phyloP scores from a whole-genome alignment of 2,329 filamentous ascomycete genomes.

The Paecilomyces dactylethromorphus region DNA sequence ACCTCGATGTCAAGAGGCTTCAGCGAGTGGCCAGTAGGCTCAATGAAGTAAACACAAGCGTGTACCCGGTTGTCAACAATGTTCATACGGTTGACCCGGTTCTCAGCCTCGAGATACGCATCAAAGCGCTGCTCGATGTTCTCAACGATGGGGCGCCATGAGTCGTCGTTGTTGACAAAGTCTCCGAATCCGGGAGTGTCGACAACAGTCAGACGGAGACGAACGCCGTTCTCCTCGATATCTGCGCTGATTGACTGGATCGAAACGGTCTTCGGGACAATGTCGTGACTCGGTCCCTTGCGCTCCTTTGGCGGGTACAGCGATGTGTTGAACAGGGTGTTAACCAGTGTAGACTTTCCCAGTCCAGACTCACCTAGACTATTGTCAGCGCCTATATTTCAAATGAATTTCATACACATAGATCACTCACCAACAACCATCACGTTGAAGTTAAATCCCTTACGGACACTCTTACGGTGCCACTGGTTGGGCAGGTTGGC shows the following conservation, averaged over 20 bases:
- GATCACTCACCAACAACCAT: constrained; percentile 92
- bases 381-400: neutral
- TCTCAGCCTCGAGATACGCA: constrained; percentile 96
- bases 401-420: neutral
- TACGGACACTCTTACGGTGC: constrained; percentile 99
- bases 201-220: constrained; percentile 90
- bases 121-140: constrained; percentile 99
- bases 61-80: constrained; percentile 99
- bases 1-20: constrained; percentile 99
- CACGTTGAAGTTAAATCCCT: constrained; percentile 99
- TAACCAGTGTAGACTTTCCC: constrained; percentile 97
- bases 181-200: constrained; percentile 98
- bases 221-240: constrained; percentile 97
- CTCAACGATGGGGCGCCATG: constrained; percentile 97
- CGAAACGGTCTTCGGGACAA: constrained; percentile 94
- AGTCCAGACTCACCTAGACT: constrained; percentile 88
- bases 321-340: constrained; percentile 99
- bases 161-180: constrained; percentile 99
- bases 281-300: constrained; percentile 94
- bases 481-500: constrained; percentile 99
- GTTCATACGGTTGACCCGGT: constrained; percentile 99
- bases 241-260: constrained; percentile 94
- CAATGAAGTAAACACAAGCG: constrained; percentile 98
- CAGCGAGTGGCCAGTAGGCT: constrained; percentile 94
- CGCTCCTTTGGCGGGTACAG: constrained; percentile 98